Evolutionary conservation across 805 yeast species (phyloP).

Genomic region (Starmerella vaccinii): DNA sequence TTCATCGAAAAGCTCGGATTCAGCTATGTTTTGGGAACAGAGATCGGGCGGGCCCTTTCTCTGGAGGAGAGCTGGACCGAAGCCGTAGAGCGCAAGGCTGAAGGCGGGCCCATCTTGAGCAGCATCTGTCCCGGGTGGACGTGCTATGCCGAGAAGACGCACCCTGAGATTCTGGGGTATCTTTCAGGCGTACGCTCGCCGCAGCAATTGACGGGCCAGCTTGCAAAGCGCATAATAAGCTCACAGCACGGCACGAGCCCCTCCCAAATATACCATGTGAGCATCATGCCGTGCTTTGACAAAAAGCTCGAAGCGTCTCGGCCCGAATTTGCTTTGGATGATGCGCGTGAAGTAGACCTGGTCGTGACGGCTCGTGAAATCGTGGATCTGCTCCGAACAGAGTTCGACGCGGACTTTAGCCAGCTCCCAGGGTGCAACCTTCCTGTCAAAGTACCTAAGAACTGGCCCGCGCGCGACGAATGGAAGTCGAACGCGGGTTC

Average conservation of each 20-base stretch:
- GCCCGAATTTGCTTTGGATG: slow-evolving; percentile 43
- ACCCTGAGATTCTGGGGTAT: slow-evolving; percentile 65
- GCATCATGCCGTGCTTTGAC: slow-evolving; percentile 95
- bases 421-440: slow-evolving; percentile 9
- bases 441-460: slow-evolving; percentile 38
- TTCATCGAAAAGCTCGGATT: slow-evolving; percentile 57
- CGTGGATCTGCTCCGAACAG: slow-evolving; percentile 54
- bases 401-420: slow-evolving; percentile 31
- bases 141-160: slow-evolving; percentile 89
- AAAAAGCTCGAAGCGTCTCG: slow-evolving; percentile 91
- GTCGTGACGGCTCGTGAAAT: slow-evolving; percentile 87
- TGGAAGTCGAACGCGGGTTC: slow-evolving; percentile 76
- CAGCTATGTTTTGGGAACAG: slow-evolving; percentile 68
- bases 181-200: slow-evolving; percentile 75
- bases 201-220: slow-evolving; percentile 81
- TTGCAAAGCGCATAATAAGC: slow-evolving; percentile 48
- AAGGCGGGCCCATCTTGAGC: slow-evolving; percentile 45
- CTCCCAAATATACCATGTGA: slow-evolving; percentile 57
- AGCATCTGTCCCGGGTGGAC: slow-evolving; percentile 95
- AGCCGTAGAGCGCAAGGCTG: slow-evolving; percentile 26
- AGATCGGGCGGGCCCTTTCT: slow-evolving; percentile 64
- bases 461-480: slow-evolving; percentile 53
- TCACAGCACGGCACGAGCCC: slow-evolving; percentile 29
- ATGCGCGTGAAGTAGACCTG: slow-evolving; percentile 71
- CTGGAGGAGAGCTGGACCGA: slow-evolving; percentile 42